Evolutionary conservation across 1,284 basidiomycete genomes (phyloP).

Genomic region (Flammula alnicola): DNA sequence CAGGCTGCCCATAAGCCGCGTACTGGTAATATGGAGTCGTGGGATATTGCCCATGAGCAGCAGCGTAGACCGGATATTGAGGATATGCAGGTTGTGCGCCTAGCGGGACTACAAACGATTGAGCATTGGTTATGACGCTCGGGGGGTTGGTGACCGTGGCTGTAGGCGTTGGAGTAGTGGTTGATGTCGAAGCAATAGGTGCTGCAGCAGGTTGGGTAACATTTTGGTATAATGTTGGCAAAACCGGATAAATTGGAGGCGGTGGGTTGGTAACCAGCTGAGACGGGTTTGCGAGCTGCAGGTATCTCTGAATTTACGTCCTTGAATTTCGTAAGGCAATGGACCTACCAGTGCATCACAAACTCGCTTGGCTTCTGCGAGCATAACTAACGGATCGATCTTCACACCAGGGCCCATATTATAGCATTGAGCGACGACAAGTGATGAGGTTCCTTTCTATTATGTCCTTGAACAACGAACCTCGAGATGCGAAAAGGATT

Average conservation of each 20-base stretch:
- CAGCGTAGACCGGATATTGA: conserved; percentile 46
- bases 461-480: conserved; percentile 15
- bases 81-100: conserved; percentile 44
- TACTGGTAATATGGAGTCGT: conserved; percentile 66
- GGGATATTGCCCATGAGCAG: conserved; percentile 54
- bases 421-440: conserved; percentile 80
- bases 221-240: conserved; percentile 45
- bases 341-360: conserved; percentile 72
- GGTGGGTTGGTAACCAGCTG: conserved; percentile 66
- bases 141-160: conserved; percentile 30
- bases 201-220: conserved; percentile 18
- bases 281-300: conserved; percentile 70
- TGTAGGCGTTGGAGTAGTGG: conserved; percentile 26
- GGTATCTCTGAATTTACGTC: conserved; percentile 19
- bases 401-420: conserved; percentile 69
- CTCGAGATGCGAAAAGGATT: conserved; percentile 2
- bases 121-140: conserved; percentile 65
- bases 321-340: no score
- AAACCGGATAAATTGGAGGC: conserved; percentile 57
- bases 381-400: conserved; percentile 72
- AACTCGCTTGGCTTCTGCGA: conserved; percentile 74
- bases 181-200: conserved; percentile 25
- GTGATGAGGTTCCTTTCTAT: conserved; percentile 72
- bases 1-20: conserved; percentile 29
- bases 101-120: conserved; percentile 71